phyloP scores from a whole-genome alignment of 140 eudicot species.

The Bidens hawaiensis region DNA sequence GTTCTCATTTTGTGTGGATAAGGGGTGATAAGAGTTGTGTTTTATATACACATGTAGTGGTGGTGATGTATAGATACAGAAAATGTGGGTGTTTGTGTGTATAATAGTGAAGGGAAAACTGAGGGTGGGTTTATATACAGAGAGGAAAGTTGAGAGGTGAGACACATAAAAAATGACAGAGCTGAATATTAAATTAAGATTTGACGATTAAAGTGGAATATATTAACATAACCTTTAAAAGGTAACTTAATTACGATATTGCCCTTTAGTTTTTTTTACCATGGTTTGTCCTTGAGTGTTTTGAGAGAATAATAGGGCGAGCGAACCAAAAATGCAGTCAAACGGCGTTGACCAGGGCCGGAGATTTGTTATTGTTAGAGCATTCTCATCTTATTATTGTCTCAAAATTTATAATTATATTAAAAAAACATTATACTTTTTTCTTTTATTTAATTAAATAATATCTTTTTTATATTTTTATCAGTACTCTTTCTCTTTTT shows the following conservation, averaged over 20 bases:
- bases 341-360: conserved; percentile 29
- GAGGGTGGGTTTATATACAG: conserved; percentile 31
- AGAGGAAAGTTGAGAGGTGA: conserved; percentile 1
- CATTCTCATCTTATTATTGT: too few species aligned
- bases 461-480: too few species aligned
- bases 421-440: too few species aligned
- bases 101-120: conserved; percentile 13
- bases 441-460: too few species aligned
- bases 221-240: too few species aligned
- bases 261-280: neutral
- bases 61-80: too few species aligned
- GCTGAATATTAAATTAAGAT: conserved; percentile 21
- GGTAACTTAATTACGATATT: neutral
- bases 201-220: conserved; percentile 20
- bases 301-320: conserved; percentile 1
- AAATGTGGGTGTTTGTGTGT: conserved; percentile 23
- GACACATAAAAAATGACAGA: conserved; percentile 25
- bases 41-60: too few species aligned
- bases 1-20: too few species aligned
- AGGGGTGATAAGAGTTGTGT: too few species aligned
- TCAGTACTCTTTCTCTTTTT: too few species aligned
- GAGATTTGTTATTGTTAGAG: conserved; percentile 16
- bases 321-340: conserved; percentile 6
- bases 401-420: too few species aligned
- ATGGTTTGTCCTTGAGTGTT: conserved; percentile 14